Evolutionary conservation across 208 protist genomes (phyloP).

Genomic region (Trypanosoma cruzi): DNA sequence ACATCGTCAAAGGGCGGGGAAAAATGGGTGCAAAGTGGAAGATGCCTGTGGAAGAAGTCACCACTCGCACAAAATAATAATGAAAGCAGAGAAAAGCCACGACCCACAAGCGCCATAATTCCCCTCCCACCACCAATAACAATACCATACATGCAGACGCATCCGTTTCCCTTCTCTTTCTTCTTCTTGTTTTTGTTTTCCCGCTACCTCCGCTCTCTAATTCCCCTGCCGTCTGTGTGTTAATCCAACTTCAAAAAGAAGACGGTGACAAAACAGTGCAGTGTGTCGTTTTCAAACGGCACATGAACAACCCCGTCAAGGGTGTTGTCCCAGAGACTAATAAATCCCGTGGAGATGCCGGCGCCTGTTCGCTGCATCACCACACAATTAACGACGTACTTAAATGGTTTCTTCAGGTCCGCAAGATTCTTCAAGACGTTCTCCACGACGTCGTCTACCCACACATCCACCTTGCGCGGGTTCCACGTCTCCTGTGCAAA

Average conservation of each 20-base stretch:
- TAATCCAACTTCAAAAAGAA: slow-evolving; percentile 91
- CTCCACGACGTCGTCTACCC: slow-evolving; percentile 83
- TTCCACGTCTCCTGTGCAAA: slow-evolving; percentile 80
- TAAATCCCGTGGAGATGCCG: slow-evolving; percentile 86
- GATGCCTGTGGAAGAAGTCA: too few relatives aligned
- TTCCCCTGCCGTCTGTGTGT: too few relatives aligned
- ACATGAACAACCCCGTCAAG: slow-evolving; percentile 91
- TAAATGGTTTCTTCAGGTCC: slow-evolving; percentile 94
- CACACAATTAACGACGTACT: slow-evolving; percentile 90
- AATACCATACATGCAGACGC: too few relatives aligned
- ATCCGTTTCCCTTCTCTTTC: not conserved
- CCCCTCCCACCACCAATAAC: too few relatives aligned
- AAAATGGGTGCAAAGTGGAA: too few relatives aligned
- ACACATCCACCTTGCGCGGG: slow-evolving; percentile 79
- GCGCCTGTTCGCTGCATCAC: slow-evolving; percentile 94
- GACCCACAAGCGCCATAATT: too few relatives aligned
- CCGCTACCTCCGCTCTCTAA: too few relatives aligned
- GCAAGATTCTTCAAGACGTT: slow-evolving; percentile 75
- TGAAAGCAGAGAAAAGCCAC: too few relatives aligned
- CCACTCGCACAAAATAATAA: too few relatives aligned
- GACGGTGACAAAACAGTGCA: slow-evolving; percentile 86
- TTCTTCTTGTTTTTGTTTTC: not conserved
- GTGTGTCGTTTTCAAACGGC: slow-evolving; percentile 82
- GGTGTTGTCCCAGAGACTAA: slow-evolving; percentile 93
- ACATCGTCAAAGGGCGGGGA: too few relatives aligned